Evolutionary conservation across 345 rosid species (phyloP).

Genomic region (Populus pruinosa): DNA sequence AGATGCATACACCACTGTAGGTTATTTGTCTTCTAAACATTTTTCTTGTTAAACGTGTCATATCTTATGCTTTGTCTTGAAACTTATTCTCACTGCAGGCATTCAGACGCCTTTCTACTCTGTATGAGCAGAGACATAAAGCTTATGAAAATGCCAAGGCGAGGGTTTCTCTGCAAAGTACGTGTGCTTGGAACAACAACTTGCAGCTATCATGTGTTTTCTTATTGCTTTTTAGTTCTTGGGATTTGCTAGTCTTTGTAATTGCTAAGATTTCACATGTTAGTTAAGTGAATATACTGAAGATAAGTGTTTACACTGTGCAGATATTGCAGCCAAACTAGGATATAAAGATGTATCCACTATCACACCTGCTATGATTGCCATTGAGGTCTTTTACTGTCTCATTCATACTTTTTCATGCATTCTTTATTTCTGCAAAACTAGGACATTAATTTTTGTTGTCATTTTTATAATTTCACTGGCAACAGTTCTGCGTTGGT

Average conservation of each 20-base stretch:
- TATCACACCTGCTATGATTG: conserved; percentile 68
- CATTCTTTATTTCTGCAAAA: background rate
- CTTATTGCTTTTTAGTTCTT: background rate
- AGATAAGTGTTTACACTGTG: background rate
- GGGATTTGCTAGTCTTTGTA: background rate
- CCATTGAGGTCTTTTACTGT: conserved; percentile 57
- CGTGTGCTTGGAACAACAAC: conserved; percentile 10
- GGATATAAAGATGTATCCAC: conserved; percentile 58
- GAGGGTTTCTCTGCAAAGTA: conserved; percentile 84
- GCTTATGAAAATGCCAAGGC: conserved; percentile 72
- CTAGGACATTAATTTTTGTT: background rate
- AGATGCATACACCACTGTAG: conserved; percentile 75
- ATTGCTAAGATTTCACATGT: background rate
- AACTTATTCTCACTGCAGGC: conserved; percentile 46
- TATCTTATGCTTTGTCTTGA: background rate
- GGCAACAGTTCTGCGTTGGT: background rate
- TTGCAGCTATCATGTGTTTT: background rate
- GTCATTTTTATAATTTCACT: background rate
- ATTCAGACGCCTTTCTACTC: conserved; percentile 59
- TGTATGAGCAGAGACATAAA: conserved; percentile 66
- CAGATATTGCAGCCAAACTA: conserved; percentile 78
- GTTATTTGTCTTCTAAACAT: background rate
- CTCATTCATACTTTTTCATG: background rate
- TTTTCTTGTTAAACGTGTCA: background rate
- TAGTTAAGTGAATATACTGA: background rate